A percentile compares a stretch with the other conserved stretches of the same genome.
Evolutionary conservation across 257 asterid genomes (phyloP).

Genomic region (Fraxinus anomala): DNA sequence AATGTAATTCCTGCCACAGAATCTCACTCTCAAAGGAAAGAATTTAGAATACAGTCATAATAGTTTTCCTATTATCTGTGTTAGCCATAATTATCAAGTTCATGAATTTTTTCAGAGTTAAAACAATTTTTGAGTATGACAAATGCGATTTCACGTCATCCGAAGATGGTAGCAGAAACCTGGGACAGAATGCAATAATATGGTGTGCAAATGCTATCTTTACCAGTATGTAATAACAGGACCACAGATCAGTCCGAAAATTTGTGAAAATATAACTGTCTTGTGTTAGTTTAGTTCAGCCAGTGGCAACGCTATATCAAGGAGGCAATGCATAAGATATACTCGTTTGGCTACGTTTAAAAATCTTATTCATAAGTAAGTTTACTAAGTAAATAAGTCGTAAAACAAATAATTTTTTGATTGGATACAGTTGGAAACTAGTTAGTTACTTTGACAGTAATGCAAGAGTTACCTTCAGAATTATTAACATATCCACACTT

Average conservation of each 20-base stretch:
- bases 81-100: not conserved
- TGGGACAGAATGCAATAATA: not conserved
- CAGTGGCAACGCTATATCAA: not conserved
- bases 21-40: not conserved
- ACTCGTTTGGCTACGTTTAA: not conserved
- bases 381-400: not conserved
- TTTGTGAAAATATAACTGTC: not conserved
- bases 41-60: not conserved
- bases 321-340: not conserved
- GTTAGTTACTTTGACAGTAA: not conserved
- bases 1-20: not conserved
- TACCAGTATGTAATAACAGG: not conserved
- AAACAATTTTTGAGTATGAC: not conserved
- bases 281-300: not conserved
- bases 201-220: not conserved
- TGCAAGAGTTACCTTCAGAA: not conserved
- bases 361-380: not conserved
- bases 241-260: not conserved
- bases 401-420: not conserved
- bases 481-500: not conserved
- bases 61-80: not conserved
- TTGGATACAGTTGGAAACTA: not conserved
- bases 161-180: not conserved
- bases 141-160: not conserved
- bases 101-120: not conserved